Conservation (phyloP, 345 rosid genomes). For the Salix arbutifolia region DNA sequence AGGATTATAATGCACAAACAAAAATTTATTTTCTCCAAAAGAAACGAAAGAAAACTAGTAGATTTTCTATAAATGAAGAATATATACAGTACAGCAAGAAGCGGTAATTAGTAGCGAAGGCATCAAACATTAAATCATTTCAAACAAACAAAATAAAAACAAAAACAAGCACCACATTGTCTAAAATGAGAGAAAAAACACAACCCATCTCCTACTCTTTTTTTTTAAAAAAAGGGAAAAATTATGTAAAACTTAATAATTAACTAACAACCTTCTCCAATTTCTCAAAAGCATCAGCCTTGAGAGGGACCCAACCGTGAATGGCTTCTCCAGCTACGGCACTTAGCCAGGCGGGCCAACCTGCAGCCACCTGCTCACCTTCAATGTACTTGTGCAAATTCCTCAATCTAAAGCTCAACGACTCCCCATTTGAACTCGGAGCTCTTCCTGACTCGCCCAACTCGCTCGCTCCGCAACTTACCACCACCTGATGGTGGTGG, state of each 20-base stretch:
- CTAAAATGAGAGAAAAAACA: not conserved
- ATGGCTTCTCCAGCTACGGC: conserved; percentile 96
- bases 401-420: conserved; percentile 73
- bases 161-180: not conserved
- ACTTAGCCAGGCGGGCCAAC: conserved; percentile 98
- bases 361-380: conserved; percentile 96
- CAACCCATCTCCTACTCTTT: not conserved
- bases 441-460: conserved; percentile 69
- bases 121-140: not conserved
- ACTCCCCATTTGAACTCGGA: conserved; percentile 57
- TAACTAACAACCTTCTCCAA: conserved; percentile 65
- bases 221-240: not conserved
- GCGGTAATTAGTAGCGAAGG: too few relatives aligned
- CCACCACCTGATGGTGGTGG: conserved; percentile 12
- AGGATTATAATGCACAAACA: too few relatives aligned
- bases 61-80: too few relatives aligned
- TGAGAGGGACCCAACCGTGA: conserved; percentile 93
- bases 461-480: conserved; percentile 50
- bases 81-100: too few relatives aligned
- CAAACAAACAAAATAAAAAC: not conserved
- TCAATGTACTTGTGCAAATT: conserved; percentile 68
- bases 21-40: too few relatives aligned
- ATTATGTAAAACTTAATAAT: too few relatives aligned
- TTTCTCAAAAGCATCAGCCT: conserved; percentile 76
- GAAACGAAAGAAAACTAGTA: too few relatives aligned